Base-by-base conservation (phyloP, 2,329 filamentous ascomycete species). In the Neofusicoccum cordaticola region DNA sequence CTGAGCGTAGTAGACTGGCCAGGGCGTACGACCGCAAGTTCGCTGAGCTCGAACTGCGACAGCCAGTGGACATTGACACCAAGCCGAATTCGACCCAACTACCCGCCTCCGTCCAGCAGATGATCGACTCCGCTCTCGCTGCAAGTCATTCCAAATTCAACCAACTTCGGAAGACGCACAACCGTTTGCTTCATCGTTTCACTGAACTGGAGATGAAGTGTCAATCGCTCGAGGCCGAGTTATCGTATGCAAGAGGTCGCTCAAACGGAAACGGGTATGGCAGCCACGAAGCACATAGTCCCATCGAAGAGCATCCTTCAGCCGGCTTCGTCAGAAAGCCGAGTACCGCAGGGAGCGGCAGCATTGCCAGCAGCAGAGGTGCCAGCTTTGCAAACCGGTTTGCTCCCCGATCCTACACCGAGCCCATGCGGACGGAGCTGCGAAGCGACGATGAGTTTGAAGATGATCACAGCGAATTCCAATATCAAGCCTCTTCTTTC, bases 151-250 rank as follows among this genome's bases (percentile, higher is more conserved):
- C 79, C 2, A 83, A 82, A 60, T 74, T 85, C 35, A 72, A 77
- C 2, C 79, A 82, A 45, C 71, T 85, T 41, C 82, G 84, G 68
- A 84, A 83, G 69, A 79, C 82, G 3, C 81, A 86, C 68, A 80
- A 80, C 31, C 78, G 80, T 35, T 73, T 87, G 4, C 73, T 84
- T 8, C 78, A 82, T 50, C 78, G 81, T 52, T 82, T 83, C 68
- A 83, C 81, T 0, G 81, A 84, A 39, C 75, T 86, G 1, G 78
- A 83, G 60, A 76, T 81, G 69, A 77, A 78, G 48, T 79, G 75
- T 42, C 75, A 78, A 47, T 77, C 81, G 27, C 69, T 80, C 37
- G 73, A 79, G 57, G 74, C 69, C 13, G 73, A 76, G 64, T 34
- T 61, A 12, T 45, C 42, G 12, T 52, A 57, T n/a, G 62, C 60